Evolutionary conservation across 305 asterid species (phyloP).

Genomic region (Caryopteris hybrid): DNA sequence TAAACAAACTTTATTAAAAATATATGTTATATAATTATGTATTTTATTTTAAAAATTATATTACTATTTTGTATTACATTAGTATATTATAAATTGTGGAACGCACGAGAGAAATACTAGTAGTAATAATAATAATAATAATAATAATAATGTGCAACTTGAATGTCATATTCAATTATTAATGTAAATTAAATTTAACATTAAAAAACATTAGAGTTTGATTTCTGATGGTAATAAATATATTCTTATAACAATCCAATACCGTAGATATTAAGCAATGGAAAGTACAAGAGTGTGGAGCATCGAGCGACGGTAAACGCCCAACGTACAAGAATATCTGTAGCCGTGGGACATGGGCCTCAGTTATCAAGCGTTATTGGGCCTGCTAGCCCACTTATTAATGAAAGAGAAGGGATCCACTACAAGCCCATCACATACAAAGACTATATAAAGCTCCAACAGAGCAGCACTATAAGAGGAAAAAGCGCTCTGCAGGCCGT

Average conservation of each 20-base stretch:
- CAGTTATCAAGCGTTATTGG: constrained; percentile 17
- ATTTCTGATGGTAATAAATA: background rate
- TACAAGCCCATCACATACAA: constrained; percentile 31
- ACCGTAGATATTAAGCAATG: constrained; percentile 44
- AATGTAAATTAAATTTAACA: too few species aligned
- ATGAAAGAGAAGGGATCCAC: constrained; percentile 9
- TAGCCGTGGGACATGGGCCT: constrained; percentile 56
- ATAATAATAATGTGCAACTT: too few species aligned
- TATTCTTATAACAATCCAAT: background rate
- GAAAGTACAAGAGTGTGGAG: constrained; percentile 53
- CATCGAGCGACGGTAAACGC: constrained; percentile 46
- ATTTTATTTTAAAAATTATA: too few species aligned
- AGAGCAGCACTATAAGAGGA: constrained; percentile 34
- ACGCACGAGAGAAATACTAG: too few species aligned
- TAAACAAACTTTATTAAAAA: too few species aligned
- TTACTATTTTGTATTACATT: too few species aligned
- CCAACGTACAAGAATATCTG: constrained; percentile 34
- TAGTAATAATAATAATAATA: too few species aligned
- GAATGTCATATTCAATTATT: too few species aligned
- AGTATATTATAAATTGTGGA: too few species aligned
- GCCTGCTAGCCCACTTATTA: constrained; percentile 31
- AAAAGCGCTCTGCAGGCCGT: constrained; percentile 34
- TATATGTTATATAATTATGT: too few species aligned
- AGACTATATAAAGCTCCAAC: constrained; percentile 43
- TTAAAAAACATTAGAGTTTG: background rate